These are phyloP conservation scores for Carallia pectinifolia DNA, from an alignment of 345 rosid species.

Conservation along the genomic window DNA sequence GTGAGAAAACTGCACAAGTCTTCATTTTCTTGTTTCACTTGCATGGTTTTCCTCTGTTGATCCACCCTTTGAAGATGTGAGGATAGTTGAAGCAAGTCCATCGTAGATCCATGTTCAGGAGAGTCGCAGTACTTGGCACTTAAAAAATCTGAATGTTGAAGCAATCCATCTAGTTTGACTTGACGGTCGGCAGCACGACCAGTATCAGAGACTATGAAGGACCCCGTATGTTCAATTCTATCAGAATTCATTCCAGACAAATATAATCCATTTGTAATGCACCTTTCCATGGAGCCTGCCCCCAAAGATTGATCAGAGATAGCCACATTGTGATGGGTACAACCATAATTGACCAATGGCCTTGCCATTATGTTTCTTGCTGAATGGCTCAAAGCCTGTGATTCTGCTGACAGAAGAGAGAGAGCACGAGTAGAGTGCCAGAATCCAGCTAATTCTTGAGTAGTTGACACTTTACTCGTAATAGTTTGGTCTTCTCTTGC, in stretches of 20 bases:
- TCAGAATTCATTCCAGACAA: conserved; percentile 17
- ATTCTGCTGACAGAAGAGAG: conserved; percentile 96
- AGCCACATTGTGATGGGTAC: conserved; percentile 18
- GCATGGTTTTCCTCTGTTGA: conserved; percentile 39
- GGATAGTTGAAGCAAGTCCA: conserved; percentile 54
- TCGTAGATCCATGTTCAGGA: conserved; percentile 34
- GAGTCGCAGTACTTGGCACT: conserved; percentile 29
- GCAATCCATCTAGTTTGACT: conserved; percentile 22
- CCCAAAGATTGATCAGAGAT: conserved; percentile 29
- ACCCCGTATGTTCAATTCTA: conserved; percentile 11
- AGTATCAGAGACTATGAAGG: conserved; percentile 19
- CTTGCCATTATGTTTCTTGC: conserved; percentile 35
- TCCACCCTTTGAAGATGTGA: conserved; percentile 54
- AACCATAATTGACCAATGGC: conserved; percentile 34
- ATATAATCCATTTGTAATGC: conserved; percentile 7
- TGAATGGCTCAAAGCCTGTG: conserved; percentile 42
- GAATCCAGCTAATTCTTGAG: conserved; percentile 43
- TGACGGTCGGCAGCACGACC: conserved; percentile 19
- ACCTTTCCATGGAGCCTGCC: conserved; percentile 14
- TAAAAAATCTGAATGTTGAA: conserved; percentile 21
- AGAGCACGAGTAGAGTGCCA: conserved; percentile 70
- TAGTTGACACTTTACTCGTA: conserved; percentile 32
- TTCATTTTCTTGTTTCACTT: conserved; percentile 32
- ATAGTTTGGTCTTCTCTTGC: conserved; percentile 22
- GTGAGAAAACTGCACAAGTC: conserved; percentile 28